Evolutionary conservation across 177 flowering plant species (phyloP), one percentile per base, ranked within the genome.

Genomic region (Vitis hybrid): DNA sequence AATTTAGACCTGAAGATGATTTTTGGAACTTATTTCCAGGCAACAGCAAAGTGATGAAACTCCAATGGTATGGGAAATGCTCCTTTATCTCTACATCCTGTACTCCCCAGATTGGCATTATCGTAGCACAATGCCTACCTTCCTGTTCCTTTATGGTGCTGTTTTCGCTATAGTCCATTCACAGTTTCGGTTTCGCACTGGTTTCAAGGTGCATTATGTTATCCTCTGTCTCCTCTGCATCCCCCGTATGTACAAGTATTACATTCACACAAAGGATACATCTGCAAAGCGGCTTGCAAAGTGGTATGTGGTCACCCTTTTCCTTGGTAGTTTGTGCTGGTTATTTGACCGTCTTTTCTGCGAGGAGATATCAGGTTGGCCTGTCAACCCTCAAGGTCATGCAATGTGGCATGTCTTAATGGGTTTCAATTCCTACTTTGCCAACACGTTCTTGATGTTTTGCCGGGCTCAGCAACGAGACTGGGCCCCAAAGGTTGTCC

Each of bases 101-200:
- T 88, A 91, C 74, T 92, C 97, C n/a, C 97, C 96, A 12, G 94
- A 91, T 79, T 92, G 97, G 97, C 97, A 92, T 69, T 92, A 92
- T 58, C 75, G 87, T 21, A 89, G 91, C 71, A 92, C 96, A 51
- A 92, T 92, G 97, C 97, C 97, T 15, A 92, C 90, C 21, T 91
- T 91, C 76, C 73, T 92, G 60, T 91, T 89, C 79, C 79, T 92
- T 18, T 92, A 92, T 78, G 97, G 93, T 65, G 90, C 82, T 46
- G 78, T 71, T n/a, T 92, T 90, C 64, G 97, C 96, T 18, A 58
- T 86, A 18, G 73, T 79, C 8, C 94, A 92, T 77, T 80, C 92
- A 13, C 75, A 76, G 66, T 15, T 90, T 35, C 86, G 81, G 4
- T 85, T 92, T 63, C 81, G 76, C 27, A 79, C 84, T 41, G 88